Evolutionary conservation across 2,329 filamentous ascomycete species (phyloP).

Genomic region (Diaporthe nobilis): DNA sequence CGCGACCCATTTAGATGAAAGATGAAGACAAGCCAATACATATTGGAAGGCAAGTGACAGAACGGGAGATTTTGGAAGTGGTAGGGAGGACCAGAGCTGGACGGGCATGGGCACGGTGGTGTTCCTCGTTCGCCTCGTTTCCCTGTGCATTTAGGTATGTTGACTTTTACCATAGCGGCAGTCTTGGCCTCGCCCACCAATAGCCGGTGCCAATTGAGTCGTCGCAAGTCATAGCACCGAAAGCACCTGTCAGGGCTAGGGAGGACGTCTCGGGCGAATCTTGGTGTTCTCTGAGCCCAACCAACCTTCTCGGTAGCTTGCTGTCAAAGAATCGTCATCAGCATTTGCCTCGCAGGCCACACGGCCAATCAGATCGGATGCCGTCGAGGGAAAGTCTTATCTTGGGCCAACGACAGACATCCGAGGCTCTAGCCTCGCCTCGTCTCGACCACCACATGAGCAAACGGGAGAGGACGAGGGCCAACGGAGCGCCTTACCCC

Average conservation of each 20-base stretch:
- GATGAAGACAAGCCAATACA: neutral
- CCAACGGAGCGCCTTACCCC: conserved; percentile 10
- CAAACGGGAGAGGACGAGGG: conserved; percentile 4
- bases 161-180: conserved; percentile 30
- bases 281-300: neutral
- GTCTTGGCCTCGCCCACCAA: conserved; percentile 21
- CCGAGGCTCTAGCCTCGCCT: conserved; percentile 37
- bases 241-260: neutral
- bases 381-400: conserved; percentile 34
- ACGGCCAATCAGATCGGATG: conserved; percentile 34
- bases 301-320: conserved; percentile 18
- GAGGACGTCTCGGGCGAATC: conserved; percentile 6
- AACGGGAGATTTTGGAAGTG: neutral
- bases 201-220: conserved; percentile 19
- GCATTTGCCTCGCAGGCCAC: conserved; percentile 12
- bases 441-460: conserved; percentile 10
- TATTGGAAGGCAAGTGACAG: neutral
- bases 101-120: neutral
- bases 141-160: neutral
- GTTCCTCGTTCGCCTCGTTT: neutral
- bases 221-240: neutral
- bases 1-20: neutral
- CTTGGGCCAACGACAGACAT: conserved; percentile 40
- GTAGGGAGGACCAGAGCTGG: neutral
- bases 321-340: conserved; percentile 41